Conservation (phyloP, 2,329 filamentous ascomycete genomes). For the Penicillium paneum region DNA sequence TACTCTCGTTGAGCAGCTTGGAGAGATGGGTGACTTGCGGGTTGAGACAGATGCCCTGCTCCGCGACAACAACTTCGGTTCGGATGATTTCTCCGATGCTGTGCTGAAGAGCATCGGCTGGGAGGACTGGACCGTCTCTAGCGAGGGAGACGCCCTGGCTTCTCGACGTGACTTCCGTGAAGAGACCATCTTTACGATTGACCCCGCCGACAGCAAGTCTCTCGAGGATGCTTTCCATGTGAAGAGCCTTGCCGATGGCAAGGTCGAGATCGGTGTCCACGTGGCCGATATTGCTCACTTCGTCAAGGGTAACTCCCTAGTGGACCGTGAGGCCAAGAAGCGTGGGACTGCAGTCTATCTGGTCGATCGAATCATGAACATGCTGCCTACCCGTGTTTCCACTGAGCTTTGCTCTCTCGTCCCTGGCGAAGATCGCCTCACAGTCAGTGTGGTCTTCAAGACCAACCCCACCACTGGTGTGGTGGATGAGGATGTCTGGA, state of each 20-base stretch:
- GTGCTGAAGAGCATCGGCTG: slow-evolving; percentile 89
- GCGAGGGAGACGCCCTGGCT: slow-evolving; percentile 74
- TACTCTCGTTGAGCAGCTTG: slow-evolving; percentile 93
- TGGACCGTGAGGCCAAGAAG: slow-evolving; percentile 97
- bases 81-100: slow-evolving; percentile 95
- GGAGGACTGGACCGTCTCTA: slow-evolving; percentile 83
- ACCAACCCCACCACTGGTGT: slow-evolving; percentile 80
- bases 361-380: slow-evolving; percentile 80
- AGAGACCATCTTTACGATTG: slow-evolving; percentile 87
- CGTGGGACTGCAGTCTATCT: slow-evolving; percentile 93
- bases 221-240: slow-evolving; percentile 91
- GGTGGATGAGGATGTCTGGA: slow-evolving; percentile 83
- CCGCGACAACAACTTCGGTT: slow-evolving; percentile 97
- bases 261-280: slow-evolving; percentile 91
- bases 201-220: slow-evolving; percentile 81
- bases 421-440: slow-evolving; percentile 83
- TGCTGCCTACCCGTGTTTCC: slow-evolving; percentile 83
- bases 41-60: slow-evolving; percentile 97
- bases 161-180: slow-evolving; percentile 84
- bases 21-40: slow-evolving; percentile 94
- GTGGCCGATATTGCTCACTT: slow-evolving; percentile 95
- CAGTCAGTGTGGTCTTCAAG: slow-evolving; percentile 89
- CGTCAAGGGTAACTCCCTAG: slow-evolving; percentile 90
- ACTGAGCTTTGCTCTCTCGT: slow-evolving; percentile 82
- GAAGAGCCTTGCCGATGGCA: slow-evolving; percentile 76